A percentile compares a stretch with the other conserved stretches of the same genome.
Conservation (phyloP, 176 grass and related monocot genomes). For the Aegilops speltoides region DNA sequence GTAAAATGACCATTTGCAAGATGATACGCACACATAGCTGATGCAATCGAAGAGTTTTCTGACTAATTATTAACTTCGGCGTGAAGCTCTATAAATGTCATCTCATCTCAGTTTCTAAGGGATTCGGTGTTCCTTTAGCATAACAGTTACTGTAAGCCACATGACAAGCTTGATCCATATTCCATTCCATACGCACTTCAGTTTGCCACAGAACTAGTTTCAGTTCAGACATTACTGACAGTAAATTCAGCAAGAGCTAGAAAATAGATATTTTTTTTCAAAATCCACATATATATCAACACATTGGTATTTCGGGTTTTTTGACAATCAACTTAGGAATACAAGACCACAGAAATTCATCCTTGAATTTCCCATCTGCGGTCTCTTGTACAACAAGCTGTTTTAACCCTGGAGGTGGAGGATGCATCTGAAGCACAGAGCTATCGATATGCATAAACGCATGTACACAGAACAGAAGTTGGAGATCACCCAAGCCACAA, state of each 20-base stretch:
- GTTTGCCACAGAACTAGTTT: background rate
- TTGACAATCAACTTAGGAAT: background rate
- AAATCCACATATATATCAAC: conserved; percentile 15
- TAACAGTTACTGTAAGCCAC: background rate
- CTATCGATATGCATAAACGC: conserved; percentile 15
- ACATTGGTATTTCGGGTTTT: background rate
- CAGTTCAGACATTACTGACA: background rate
- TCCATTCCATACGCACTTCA: background rate
- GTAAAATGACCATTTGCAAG: background rate
- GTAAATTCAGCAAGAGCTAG: background rate
- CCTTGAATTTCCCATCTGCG: conserved; percentile 34
- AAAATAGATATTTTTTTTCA: background rate
- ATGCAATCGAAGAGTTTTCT: background rate
- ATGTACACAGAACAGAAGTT: conserved; percentile 44
- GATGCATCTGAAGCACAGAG: conserved; percentile 48
- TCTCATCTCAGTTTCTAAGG: background rate
- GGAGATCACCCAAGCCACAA: conserved; percentile 13
- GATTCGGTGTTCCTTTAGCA: background rate
- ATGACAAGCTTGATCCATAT: background rate
- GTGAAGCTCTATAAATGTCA: no score
- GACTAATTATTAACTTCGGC: no score
- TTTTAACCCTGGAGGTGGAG: background rate
- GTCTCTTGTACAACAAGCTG: conserved; percentile 7
- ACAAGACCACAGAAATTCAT: conserved; percentile 44
- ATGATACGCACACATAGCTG: background rate